Conservation (phyloP, 2,329 filamentous ascomycete genomes). For the Penicillium frequentans region DNA sequence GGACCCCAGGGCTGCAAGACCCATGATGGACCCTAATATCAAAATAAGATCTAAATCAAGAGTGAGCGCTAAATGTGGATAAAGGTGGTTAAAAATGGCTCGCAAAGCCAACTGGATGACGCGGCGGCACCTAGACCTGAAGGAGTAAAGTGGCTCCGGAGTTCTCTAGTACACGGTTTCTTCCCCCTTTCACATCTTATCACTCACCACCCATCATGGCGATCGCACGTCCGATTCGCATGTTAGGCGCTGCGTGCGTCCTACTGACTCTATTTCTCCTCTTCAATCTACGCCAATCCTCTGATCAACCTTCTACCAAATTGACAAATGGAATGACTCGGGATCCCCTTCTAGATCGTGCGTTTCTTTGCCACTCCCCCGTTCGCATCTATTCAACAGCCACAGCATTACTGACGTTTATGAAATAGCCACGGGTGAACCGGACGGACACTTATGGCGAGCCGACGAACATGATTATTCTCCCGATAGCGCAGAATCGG, state of each 20-base stretch:
- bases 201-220: constrained; percentile 61
- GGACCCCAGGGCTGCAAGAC: constrained; percentile 65
- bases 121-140: constrained; percentile 26
- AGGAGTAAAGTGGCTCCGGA: constrained; percentile 17
- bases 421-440: constrained; percentile 73
- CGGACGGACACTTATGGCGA: constrained; percentile 72
- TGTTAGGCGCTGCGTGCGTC: constrained; percentile 70
- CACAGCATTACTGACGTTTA: constrained; percentile 12
- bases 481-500: constrained; percentile 70
- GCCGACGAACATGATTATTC: constrained; percentile 74
- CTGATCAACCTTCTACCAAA: constrained; percentile 43
- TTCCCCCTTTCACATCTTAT: constrained; percentile 20
- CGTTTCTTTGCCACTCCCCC: constrained; percentile 34
- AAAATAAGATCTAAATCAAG: neutral
- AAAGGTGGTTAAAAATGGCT: neutral
- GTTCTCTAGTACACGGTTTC: constrained; percentile 1
- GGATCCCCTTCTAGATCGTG: constrained; percentile 87
- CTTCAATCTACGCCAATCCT: constrained; percentile 68
- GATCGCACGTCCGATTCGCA: constrained; percentile 79
- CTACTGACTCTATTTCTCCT: constrained; percentile 77
- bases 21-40: constrained; percentile 54
- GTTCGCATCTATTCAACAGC: constrained; percentile 1
- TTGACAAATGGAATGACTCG: constrained; percentile 63
- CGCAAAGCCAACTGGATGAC: constrained; percentile 10
- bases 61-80: neutral